Evolutionary conservation across 345 rosid species (phyloP).

Genomic region (rapeseed (Brassica napus)): DNA sequence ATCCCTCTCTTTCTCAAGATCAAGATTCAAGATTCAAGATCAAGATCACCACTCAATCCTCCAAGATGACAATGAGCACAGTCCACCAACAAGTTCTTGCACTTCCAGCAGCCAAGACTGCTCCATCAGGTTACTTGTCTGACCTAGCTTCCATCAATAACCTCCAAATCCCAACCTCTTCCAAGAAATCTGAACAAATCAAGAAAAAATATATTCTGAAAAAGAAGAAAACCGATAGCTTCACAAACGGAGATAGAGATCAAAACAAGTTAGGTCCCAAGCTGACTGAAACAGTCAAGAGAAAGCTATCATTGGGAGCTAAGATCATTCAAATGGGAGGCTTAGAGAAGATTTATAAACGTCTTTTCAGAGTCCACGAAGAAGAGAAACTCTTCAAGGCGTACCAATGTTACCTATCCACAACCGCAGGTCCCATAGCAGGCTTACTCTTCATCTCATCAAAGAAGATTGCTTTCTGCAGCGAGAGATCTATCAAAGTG

Average conservation of each 20-base stretch:
- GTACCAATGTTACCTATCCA: background rate
- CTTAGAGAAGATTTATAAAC: background rate
- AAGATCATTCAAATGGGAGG: background rate
- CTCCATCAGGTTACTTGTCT: background rate
- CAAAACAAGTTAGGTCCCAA: background rate
- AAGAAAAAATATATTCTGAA: background rate
- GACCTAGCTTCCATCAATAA: background rate
- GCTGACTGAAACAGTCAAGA: background rate
- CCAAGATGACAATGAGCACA: conserved; percentile 34
- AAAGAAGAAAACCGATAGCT: background rate
- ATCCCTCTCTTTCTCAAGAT: conserved; percentile 3
- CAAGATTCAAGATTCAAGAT: background rate
- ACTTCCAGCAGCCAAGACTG: background rate
- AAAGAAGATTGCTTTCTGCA: background rate
- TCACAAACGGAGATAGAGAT: background rate
- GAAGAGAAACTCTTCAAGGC: background rate
- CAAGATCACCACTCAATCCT: conserved; percentile 5
- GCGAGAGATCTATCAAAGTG: background rate
- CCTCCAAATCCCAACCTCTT: background rate
- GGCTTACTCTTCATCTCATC: background rate
- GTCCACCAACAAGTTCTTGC: background rate
- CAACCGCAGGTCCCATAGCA: background rate
- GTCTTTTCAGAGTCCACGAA: background rate
- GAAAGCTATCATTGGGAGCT: background rate
- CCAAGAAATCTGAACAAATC: background rate